Base-by-base conservation (phyloP, 176 grass and related monocot genomes). In the Carex pumila region DNA sequence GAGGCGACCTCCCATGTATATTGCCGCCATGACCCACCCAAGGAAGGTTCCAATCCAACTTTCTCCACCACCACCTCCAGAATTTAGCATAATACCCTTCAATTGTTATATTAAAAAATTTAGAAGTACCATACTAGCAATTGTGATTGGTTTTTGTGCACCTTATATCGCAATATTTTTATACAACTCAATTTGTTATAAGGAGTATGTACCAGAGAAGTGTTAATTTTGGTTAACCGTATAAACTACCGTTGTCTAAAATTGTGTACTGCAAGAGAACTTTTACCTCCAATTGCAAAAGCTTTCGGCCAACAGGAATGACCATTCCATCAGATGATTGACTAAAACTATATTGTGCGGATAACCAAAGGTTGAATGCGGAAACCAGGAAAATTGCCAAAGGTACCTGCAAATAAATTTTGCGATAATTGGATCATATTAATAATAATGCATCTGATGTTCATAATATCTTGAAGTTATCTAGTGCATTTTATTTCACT, bases 1-100 rank as follows among this genome's bases (percentile, higher is more conserved):
- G 83, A 99, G 85, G 21, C 96, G 91, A 39, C 93, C 96, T 41
- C 96, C 96, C 91, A 95, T 93, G 76, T 95, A 99, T 71, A 99
- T 94, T 63, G 87, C 79, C 65, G 96, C 88, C 96, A 99, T 99
- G 53, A 77, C 91, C 93, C 96, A 99, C 54, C 96, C 96, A 90
- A 95, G 87, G 57, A 95, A 87, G n/a, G 59, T 95, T 86, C 91
- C 96, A 71, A 93, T 90, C 93, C 62, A 86, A 84, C 89, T 89
- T 89, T 49, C 88, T 67, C 56, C 75, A 61, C 37, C 84, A 83
- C 87, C 81, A 3, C 45, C 81, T 52, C 61, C 81, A 66, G 81
- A 83, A 68, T 83, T 83, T 67, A 83, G 21, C 39, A 83, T 67
- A 18, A 53, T 54, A 50, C 61, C 81, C 81, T 83, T 83, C 17